A percentile compares a stretch with the other conserved stretches of the same genome.
Conservation (phyloP, 2,329 filamentous ascomycete genomes). For the Fusarium ramigenum region DNA sequence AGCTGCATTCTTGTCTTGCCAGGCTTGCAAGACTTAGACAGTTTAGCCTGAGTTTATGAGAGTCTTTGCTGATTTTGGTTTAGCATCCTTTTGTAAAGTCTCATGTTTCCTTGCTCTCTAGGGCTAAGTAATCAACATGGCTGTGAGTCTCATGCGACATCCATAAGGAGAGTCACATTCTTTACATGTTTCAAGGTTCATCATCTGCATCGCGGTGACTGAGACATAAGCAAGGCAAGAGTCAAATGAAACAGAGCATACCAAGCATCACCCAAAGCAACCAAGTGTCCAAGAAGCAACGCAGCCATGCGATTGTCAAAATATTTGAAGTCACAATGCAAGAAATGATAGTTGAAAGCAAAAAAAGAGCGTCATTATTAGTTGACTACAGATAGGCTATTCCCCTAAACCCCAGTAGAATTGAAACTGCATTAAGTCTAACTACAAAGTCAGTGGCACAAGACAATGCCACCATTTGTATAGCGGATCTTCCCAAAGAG, state of each 20-base stretch:
- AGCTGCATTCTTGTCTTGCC: background rate
- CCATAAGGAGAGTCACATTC: background rate
- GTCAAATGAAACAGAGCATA: background rate
- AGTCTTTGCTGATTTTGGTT: background rate
- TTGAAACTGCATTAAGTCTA: constrained; percentile 12
- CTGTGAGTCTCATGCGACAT: fast-evolving
- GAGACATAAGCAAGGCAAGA: background rate
- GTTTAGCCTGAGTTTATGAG: background rate
- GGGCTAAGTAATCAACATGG: background rate
- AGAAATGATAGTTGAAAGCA: background rate
- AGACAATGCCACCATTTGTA: constrained; percentile 11
- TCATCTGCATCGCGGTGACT: fast-evolving
- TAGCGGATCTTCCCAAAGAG: constrained; percentile 8
- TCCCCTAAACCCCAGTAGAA: constrained; percentile 16
- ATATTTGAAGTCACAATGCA: background rate
- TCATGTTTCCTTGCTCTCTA: background rate
- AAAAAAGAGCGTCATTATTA: constrained; percentile 12
- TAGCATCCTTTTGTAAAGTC: background rate
- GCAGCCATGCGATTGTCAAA: background rate
- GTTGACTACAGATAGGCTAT: constrained; percentile 16
- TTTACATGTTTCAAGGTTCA: background rate
- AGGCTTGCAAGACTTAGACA: background rate
- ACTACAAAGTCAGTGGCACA: constrained; percentile 26
- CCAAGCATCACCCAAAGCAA: background rate
- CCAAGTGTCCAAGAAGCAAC: background rate